Evolutionary conservation across 75 land plant genomes (phyloP), one percentile per base, ranked within the genome.

Genomic region (Picea glauca): DNA sequence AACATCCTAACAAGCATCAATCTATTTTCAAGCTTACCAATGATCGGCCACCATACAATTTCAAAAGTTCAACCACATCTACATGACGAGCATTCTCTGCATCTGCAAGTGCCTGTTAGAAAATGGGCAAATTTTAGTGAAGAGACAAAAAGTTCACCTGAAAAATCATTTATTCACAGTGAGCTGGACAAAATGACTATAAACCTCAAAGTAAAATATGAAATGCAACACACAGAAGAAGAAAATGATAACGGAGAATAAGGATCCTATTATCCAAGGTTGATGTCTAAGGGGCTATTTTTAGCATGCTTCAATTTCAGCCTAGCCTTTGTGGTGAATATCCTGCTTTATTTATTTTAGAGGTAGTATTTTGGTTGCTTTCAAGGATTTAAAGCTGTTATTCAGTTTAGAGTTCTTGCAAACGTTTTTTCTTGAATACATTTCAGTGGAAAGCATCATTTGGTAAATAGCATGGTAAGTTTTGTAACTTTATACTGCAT

Each of bases 41-140:
- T 58, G 86, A 82, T 63, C 77, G 46, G 66, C 93, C 95, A 80
- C 95, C 95, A 83, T 79, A 75, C 17, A 86, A 80, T 65, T 89
- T 89, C 50, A 93, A 58, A 63, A 93, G 80, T 79, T 89, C 89
- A 62, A 89, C 83, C 87, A 87, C 84, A 66, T 58, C 72, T 32
- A 58, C 40, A 76, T 87, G 83, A 33, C 87, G 87, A 12, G 91
- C 89, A 75, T 87, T 90, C 83, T 93, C 91, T 13, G 95, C 95
- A 84, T 93, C 93, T 80, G 95, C 93, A 62, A 93, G 83, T 56
- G 95, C 94, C 93, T 93, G 90, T 73, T 38, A 68, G 5, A 58
- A 76, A 50, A 9, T 68, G 60, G 15, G 40, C 58, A 32, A 70
- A 0, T 60, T 58, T 68, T 0, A 7, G 50, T 68, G 5, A 40